phyloP scores from a whole-genome alignment of 257 asterid species.

The Cordia subcordata region DNA sequence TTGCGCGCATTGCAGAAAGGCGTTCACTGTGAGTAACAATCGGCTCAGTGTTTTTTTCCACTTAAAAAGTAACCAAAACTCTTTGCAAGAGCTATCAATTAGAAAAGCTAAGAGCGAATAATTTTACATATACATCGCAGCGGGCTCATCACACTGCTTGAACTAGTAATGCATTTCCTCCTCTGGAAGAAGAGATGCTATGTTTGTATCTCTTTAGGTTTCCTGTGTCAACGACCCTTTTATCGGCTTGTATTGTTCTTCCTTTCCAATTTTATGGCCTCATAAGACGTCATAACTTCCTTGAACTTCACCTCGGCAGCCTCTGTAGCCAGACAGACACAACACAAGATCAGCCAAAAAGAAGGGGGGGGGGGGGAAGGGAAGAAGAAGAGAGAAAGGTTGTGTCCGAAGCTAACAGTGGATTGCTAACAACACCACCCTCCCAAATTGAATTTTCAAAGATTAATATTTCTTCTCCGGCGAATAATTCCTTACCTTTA shows the following conservation, averaged over 20 bases:
- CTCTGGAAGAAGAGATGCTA: not conserved
- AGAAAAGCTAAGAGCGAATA: not conserved
- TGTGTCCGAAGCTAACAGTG: not conserved
- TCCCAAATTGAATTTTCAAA: not conserved
- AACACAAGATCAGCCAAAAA: no score
- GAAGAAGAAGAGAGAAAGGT: no score
- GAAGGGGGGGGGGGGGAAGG: no score
- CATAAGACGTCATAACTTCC: slow-evolving; percentile 64
- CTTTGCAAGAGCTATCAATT: no score
- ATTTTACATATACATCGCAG: not conserved
- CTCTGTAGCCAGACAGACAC: slow-evolving; percentile 38
- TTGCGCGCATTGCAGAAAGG: not conserved
- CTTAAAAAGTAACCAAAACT: no score
- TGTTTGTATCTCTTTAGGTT: not conserved
- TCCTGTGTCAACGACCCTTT: not conserved
- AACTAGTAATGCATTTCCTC: not conserved
- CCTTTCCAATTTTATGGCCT: slow-evolving; percentile 56
- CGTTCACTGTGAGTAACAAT: no score
- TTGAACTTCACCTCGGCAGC: slow-evolving; percentile 77
- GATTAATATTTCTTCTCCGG: not conserved
- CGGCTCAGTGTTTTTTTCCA: not conserved
- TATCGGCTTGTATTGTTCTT: slow-evolving; percentile 28
- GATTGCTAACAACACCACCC: not conserved
- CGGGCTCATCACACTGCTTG: not conserved
- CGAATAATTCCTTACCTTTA: slow-evolving; percentile 41